Evolutionary conservation across 2,329 filamentous ascomycete genomes (phyloP).

Genomic region (Blastomyces silverae): DNA sequence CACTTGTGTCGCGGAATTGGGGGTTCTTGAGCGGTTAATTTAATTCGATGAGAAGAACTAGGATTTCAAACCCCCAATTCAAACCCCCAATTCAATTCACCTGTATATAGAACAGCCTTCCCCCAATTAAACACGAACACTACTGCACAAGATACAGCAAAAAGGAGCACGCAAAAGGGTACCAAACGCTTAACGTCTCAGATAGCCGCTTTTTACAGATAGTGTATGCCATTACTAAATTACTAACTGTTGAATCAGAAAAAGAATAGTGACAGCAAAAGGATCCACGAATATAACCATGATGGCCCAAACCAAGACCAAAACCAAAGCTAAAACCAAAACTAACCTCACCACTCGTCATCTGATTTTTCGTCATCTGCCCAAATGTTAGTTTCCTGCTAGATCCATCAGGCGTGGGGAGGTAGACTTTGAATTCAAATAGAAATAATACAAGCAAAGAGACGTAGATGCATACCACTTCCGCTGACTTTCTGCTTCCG

Average conservation of each 20-base stretch:
- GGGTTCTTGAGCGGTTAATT: neutral
- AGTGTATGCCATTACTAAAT: neutral
- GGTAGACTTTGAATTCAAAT: neutral
- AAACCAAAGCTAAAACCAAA: neutral
- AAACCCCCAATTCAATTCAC: slow-evolving; percentile 10
- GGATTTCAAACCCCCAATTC: neutral
- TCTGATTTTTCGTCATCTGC: slow-evolving; percentile 44
- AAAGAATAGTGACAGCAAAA: neutral
- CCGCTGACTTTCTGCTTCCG: slow-evolving; percentile 91
- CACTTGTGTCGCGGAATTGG: too few relatives aligned
- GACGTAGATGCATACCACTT: slow-evolving; percentile 64
- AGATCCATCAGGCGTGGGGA: neutral
- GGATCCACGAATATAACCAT: neutral
- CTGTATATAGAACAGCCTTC: neutral
- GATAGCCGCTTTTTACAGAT: neutral
- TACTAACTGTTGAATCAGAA: neutral
- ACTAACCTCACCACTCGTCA: slow-evolving; percentile 40
- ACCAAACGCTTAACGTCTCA: neutral
- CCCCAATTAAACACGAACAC: neutral
- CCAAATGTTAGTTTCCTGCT: slow-evolving; percentile 24
- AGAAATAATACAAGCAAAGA: slow-evolving; percentile 18
- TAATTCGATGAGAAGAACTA: neutral
- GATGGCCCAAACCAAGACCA: neutral
- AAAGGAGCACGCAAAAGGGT: neutral
- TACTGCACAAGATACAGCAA: slow-evolving; percentile 1